Evolutionary conservation across 345 rosid genomes (phyloP).

Genomic region (Camelina laxa): DNA sequence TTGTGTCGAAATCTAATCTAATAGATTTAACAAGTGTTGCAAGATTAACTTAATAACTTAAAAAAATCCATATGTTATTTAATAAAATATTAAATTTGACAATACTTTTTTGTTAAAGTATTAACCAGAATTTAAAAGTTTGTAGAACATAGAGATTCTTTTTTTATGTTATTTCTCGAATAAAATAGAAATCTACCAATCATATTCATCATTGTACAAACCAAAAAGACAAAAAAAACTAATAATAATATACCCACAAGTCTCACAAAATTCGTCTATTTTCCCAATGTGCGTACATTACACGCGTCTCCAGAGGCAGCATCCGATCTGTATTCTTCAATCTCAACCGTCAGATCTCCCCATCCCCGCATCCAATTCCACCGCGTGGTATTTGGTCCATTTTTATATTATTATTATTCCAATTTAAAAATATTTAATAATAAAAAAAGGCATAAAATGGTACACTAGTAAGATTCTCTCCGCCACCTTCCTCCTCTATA

Average conservation of each 20-base stretch:
- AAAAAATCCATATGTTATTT: too few relatives aligned
- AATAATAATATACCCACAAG: background rate
- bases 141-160: too few relatives aligned
- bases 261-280: background rate
- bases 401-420: background rate
- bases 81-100: too few relatives aligned
- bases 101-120: too few relatives aligned
- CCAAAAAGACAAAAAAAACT: background rate
- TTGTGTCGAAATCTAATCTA: too few relatives aligned
- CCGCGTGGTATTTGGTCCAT: slow-evolving; percentile 28
- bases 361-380: slow-evolving; percentile 27
- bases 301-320: slow-evolving; percentile 15
- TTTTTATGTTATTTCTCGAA: background rate
- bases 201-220: too few relatives aligned
- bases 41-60: too few relatives aligned
- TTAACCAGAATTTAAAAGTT: too few relatives aligned
- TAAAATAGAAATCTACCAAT: background rate
- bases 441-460: background rate
- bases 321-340: slow-evolving; percentile 1
- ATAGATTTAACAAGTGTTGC: too few relatives aligned
- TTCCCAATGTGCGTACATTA: background rate
- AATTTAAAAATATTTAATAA: background rate
- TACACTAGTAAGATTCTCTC: slow-evolving; percentile 35
- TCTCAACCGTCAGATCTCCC: slow-evolving; percentile 9
- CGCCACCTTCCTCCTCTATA: slow-evolving; percentile 9